Evolutionary conservation across 257 asterid genomes (phyloP), one percentile per base, ranked within the genome.

Genomic region (Echites panduratus): DNA sequence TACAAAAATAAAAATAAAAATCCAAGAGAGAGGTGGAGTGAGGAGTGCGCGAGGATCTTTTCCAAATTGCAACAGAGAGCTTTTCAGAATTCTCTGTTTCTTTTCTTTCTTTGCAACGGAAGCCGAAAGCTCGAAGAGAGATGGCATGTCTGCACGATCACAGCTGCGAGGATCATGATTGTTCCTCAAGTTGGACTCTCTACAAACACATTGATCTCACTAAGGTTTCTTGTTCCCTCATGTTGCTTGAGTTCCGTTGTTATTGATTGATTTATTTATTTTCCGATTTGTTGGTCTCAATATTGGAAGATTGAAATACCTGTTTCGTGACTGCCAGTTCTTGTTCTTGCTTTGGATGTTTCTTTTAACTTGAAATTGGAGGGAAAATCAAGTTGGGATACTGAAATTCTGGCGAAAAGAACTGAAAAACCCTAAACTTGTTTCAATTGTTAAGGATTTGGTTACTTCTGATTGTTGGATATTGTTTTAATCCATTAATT

Each of bases 101-200:
- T 7, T 9, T 14, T 35, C 8, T 27, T 1, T 63, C 9, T 48
- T 8, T 17, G 26, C 7, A 2, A 63, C 32, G 47, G 29, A 67
- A 29, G 8, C 41, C 40, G 12, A 62, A 32, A 58, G 62, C 41
- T 16, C 24, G 57, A 35, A 32, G 68, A 70, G 73, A 72, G 27
- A 91, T 91, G 97, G 91, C 97, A 8, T 94, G 98, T 82, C 53
- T 88, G 72, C 98, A 94, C 85, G 98, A 94, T 87, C 97, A 94
- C 88, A 89, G 94, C 87, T 94, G 97, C 89, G 96, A 87, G 73
- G 98, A 94, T 52, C 94, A 91, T 84, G 91, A 89, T 75, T 91
- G 98, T 79, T 94, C 97, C 68, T 66, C 98, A 65, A 89, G 87
- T 73, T 94, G 96, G 96, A 86, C 96, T 83, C 97, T 94, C 62